phyloP scores from a whole-genome alignment of 2,329 filamentous ascomycete species.

The Trichoderma atrobrunneum region DNA sequence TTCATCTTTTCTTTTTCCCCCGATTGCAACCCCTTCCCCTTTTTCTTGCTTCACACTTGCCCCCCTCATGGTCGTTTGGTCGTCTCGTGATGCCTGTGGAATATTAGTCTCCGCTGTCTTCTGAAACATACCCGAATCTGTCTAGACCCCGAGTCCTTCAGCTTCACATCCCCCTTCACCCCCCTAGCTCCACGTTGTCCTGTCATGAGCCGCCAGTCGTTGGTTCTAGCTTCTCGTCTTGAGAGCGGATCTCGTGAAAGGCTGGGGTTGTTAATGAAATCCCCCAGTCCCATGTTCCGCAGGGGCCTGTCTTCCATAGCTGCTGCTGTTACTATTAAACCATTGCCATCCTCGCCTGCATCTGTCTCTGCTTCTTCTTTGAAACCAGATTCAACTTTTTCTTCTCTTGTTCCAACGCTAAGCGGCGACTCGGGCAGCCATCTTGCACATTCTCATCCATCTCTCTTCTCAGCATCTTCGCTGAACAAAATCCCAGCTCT shows the following conservation, averaged over 20 bases:
- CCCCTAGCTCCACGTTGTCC: constrained; percentile 17
- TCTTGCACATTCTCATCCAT: constrained; percentile 23
- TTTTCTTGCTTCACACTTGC: not conserved
- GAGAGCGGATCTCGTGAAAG: constrained; percentile 20
- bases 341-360: constrained; percentile 5
- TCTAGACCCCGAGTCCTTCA: not conserved
- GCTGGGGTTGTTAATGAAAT: constrained; percentile 22
- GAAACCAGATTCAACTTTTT: not conserved
- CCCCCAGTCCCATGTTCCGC: constrained; percentile 16
- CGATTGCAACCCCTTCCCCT: not conserved
- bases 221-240: constrained; percentile 20
- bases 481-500: constrained; percentile 23
- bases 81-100: constrained; percentile 12
- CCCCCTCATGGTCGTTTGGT: not conserved
- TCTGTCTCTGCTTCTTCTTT: constrained; percentile 8
- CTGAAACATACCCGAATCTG: constrained; percentile 18
- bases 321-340: not conserved
- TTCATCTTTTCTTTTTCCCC: not conserved
- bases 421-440: not conserved
- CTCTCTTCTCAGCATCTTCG: constrained; percentile 18
- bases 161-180: constrained; percentile 14
- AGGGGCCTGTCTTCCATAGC: constrained; percentile 3
- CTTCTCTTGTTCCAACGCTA: not conserved
- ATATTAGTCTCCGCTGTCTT: constrained; percentile 4
- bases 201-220: constrained; percentile 24